Evolutionary conservation across 805 yeast species (phyloP).

Genomic region (Hermanozyma aechmeae): DNA sequence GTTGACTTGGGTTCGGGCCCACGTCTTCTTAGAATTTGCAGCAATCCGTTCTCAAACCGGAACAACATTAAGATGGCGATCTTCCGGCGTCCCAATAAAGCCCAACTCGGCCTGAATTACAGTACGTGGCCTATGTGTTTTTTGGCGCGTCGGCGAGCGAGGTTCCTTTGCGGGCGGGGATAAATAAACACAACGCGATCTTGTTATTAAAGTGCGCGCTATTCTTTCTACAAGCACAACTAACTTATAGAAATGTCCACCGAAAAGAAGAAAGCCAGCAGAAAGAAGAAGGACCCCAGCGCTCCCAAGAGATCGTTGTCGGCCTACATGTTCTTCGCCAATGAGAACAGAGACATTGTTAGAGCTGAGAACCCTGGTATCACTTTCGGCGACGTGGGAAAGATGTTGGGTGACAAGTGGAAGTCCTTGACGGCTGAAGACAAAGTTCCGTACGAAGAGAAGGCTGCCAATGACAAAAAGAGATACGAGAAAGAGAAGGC

Average conservation of each 20-base stretch:
- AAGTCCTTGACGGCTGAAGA: constrained; percentile 77
- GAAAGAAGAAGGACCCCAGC: constrained; percentile 74
- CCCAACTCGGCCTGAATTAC: no score
- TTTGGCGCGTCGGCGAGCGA: no score
- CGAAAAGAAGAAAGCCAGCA: constrained; percentile 34
- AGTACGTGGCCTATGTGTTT: no score
- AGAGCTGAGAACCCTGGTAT: constrained; percentile 94
- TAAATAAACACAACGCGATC: no score
- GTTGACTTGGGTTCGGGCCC: no score
- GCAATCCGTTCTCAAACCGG: no score
- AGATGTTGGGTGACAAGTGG: constrained; percentile 93
- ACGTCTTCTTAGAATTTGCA: no score
- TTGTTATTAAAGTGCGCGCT: no score
- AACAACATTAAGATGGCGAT: no score
- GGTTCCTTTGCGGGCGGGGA: no score
- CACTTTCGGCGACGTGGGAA: constrained; percentile 92
- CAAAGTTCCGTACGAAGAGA: constrained; percentile 82
- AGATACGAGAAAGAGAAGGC: constrained; percentile 96
- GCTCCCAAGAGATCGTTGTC: constrained; percentile 99
- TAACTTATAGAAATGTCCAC: constrained; percentile 17
- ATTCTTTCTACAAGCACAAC: no score
- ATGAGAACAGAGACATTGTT: constrained; percentile 92
- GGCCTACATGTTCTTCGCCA: constrained; percentile 98
- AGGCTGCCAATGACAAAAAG: constrained; percentile 94
- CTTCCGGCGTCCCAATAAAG: no score